These are phyloP conservation scores for Ascochyta koolunga DNA, from an alignment of 2,329 filamentous ascomycete species.

Conservation along the genomic window DNA sequence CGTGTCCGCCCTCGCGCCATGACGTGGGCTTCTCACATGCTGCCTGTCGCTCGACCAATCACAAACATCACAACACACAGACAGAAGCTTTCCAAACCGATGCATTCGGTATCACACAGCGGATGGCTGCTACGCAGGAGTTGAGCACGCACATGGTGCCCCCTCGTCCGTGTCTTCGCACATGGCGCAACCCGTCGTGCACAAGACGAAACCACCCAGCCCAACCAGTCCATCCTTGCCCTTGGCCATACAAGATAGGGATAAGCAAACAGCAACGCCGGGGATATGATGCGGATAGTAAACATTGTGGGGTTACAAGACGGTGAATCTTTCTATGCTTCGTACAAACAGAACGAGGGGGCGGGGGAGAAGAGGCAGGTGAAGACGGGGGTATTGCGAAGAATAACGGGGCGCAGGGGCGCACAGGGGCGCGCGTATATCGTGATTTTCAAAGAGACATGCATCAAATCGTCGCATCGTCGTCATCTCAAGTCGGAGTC, in stretches of 20 bases:
- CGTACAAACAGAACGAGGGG: constrained; percentile 42
- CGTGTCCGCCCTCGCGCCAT: constrained; percentile 18
- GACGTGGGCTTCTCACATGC: constrained; percentile 19
- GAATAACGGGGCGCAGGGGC: constrained; percentile 25
- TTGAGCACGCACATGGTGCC: constrained; percentile 17
- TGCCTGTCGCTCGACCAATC: constrained; percentile 9
- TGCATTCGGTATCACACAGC: constrained; percentile 34
- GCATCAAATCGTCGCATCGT: constrained; percentile 33
- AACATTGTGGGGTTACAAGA: constrained; percentile 47
- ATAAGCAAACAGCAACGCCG: constrained; percentile 45
- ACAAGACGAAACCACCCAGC: constrained; percentile 21
- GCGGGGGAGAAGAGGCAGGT: constrained; percentile 26
- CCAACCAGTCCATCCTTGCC: constrained; percentile 30
- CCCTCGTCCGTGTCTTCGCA: constrained; percentile 21
- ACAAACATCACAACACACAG: constrained; percentile 1
- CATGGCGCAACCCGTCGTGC: constrained; percentile 18
- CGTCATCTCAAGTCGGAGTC: constrained; percentile 23
- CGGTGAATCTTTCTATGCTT: constrained; percentile 51
- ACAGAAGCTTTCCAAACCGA: constrained; percentile 19
- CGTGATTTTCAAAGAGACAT: constrained; percentile 32
- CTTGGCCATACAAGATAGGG: constrained; percentile 30
- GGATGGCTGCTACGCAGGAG: constrained; percentile 29
- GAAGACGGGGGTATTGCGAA: constrained; percentile 31
- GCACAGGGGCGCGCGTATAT: constrained; percentile 20
- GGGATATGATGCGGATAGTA: constrained; percentile 50